Percentiles rank a stretch among this genome's conserved stretches.
phyloP scores from a whole-genome alignment of 768 basidiomycete species.

The Suillus subalutaceus region DNA sequence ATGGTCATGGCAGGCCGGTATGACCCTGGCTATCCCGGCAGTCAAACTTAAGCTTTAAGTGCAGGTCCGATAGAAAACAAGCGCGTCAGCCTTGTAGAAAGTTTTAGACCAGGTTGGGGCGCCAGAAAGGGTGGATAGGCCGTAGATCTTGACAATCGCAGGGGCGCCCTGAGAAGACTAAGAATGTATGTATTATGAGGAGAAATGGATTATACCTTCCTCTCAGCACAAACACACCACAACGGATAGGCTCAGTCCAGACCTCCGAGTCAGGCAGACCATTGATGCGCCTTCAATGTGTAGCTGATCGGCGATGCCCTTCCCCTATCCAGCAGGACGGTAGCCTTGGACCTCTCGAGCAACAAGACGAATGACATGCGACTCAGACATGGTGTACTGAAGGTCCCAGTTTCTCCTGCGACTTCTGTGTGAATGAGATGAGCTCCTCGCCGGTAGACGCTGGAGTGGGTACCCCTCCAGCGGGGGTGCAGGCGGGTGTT shows the following conservation, averaged over 20 bases:
- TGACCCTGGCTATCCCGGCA: no score
- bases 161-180: slow-evolving; percentile 68
- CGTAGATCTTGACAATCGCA: slow-evolving; percentile 84
- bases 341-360: slow-evolving; percentile 84
- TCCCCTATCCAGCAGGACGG: slow-evolving; percentile 76
- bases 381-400: slow-evolving; percentile 89
- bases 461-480: no score
- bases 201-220: background rate
- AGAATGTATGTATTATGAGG: background rate
- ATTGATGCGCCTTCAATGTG: slow-evolving; percentile 82
- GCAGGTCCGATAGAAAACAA: no score
- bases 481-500: no score
- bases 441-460: slow-evolving; percentile 86
- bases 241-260: slow-evolving; percentile 84
- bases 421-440: slow-evolving; percentile 86
- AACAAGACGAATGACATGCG: slow-evolving; percentile 81
- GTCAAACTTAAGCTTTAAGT: no score
- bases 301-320: slow-evolving; percentile 80
- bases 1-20: no score
- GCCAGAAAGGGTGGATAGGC: slow-evolving; percentile 59
- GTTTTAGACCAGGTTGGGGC: slow-evolving; percentile 86
- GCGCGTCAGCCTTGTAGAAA: slow-evolving; percentile 88
- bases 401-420: slow-evolving; percentile 90
- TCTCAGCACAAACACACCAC: slow-evolving; percentile 58
- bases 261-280: slow-evolving; percentile 76